phyloP scores from a whole-genome alignment of 306 rosid genomes.

The Geum urbanum region DNA sequence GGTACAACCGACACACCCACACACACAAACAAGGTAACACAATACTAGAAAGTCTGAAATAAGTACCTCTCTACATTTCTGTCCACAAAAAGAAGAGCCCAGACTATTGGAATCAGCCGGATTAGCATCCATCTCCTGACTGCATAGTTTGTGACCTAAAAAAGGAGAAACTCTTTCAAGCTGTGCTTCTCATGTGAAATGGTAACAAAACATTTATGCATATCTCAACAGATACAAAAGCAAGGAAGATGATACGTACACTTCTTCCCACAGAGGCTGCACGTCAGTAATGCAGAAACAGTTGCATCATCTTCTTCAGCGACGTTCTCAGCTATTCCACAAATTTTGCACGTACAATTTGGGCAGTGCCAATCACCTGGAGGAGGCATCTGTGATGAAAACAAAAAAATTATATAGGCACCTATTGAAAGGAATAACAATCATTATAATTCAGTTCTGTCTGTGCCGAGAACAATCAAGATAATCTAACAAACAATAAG shows the following conservation, averaged over 20 bases:
- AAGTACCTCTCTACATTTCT: slow-evolving; percentile 84
- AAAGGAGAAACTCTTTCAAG: slow-evolving; percentile 28
- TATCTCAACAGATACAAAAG: slow-evolving; percentile 19
- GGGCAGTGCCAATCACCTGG: slow-evolving; percentile 96
- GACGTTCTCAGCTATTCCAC: slow-evolving; percentile 53
- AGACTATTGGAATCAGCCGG: slow-evolving; percentile 30
- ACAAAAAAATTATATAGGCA: slow-evolving; percentile 27
- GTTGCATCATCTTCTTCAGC: slow-evolving; percentile 36
- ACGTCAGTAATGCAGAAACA: slow-evolving; percentile 37
- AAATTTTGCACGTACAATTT: slow-evolving; percentile 83
- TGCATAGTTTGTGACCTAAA: slow-evolving; percentile 67
- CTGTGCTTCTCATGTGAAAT: slow-evolving; percentile 4
- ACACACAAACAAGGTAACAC: slow-evolving; percentile 5
- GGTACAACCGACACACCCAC: not conserved
- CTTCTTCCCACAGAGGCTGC: slow-evolving; percentile 86
- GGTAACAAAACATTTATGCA: slow-evolving; percentile 17
- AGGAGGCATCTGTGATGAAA: slow-evolving; percentile 67
- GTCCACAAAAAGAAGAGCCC: slow-evolving; percentile 59
- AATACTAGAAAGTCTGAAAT: slow-evolving; percentile 1
- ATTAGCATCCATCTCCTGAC: slow-evolving; percentile 42
- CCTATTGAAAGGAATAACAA: slow-evolving; percentile 3
- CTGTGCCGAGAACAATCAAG: not conserved
- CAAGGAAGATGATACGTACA: slow-evolving; percentile 44
- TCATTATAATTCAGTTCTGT: slow-evolving; percentile 6
- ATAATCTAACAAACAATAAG: not conserved